Percentiles rank a stretch among this genome's conserved stretches.
These are phyloP conservation scores for Conticribra guillardii DNA, from an alignment of 108 stramenopile genomes.

Conservation along the genomic window DNA sequence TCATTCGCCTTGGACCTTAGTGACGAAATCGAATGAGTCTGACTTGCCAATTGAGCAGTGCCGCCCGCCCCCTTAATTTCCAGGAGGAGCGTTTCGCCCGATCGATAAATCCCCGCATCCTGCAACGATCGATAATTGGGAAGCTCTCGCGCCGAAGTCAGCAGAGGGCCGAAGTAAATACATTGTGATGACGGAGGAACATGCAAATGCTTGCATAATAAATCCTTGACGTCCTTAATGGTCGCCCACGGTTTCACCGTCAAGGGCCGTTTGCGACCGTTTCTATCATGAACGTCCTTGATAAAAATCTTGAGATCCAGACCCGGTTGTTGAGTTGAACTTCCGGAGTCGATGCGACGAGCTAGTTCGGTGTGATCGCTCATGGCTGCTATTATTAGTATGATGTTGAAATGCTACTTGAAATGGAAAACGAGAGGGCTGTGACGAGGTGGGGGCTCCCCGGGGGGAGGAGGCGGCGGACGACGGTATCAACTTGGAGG, in stretches of 20 bases:
- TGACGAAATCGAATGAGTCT: constrained; percentile 45
- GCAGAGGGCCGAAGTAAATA: constrained; percentile 79
- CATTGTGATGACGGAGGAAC: constrained; percentile 71
- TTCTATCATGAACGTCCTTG: constrained; percentile 71
- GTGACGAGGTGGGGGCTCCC: constrained; percentile 14
- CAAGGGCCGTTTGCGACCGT: constrained; percentile 72
- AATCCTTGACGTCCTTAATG: constrained; percentile 85
- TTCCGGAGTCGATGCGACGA: constrained; percentile 2
- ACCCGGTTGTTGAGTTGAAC: neutral
- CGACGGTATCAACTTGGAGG: neutral
- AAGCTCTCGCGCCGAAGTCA: constrained; percentile 64
- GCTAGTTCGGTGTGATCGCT: constrained; percentile 12
- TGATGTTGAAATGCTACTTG: too few relatives aligned
- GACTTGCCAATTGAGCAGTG: neutral
- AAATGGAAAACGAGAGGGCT: neutral
- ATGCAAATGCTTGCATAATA: constrained; percentile 63
- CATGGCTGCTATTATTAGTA: constrained; percentile 1
- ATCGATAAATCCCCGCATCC: constrained; percentile 86
- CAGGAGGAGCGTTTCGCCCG: constrained; percentile 81
- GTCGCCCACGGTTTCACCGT: constrained; percentile 83
- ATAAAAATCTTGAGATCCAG: constrained; percentile 82
- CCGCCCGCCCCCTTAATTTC: constrained; percentile 54
- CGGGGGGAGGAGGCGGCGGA: constrained; percentile 17
- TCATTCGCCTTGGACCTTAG: constrained; percentile 52
- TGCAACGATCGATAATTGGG: constrained; percentile 86